phyloP scores from a whole-genome alignment of 306 rosid species.

The Aeschynomene evenia region DNA sequence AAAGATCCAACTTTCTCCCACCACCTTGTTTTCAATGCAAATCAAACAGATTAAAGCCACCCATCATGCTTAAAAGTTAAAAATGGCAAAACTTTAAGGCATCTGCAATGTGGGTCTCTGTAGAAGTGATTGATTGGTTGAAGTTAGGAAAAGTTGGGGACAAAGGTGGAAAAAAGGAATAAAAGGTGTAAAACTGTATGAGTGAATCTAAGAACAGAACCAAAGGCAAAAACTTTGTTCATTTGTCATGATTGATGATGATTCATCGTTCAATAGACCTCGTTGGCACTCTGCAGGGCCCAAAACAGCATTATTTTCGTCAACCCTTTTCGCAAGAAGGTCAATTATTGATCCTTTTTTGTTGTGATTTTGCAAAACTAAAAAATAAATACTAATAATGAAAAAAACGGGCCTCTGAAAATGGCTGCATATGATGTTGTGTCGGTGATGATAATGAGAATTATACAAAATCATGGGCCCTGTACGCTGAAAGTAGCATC shows the following conservation, averaged over 20 bases:
- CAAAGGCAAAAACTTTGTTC: conserved; percentile 25
- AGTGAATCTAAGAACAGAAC: conserved; percentile 19
- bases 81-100: conserved; percentile 10
- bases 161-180: background rate
- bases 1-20: conserved; percentile 35
- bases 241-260: conserved; percentile 7
- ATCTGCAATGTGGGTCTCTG: conserved; percentile 32
- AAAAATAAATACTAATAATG: background rate
- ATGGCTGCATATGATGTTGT: conserved; percentile 31
- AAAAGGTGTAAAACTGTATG: background rate
- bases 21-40: conserved; percentile 23
- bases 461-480: conserved; percentile 25
- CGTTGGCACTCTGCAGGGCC: conserved; percentile 5
- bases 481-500: background rate
- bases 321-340: conserved; percentile 32
- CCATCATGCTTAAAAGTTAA: conserved; percentile 1
- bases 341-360: background rate
- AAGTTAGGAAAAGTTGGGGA: conserved; percentile 11
- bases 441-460: conserved; percentile 38
- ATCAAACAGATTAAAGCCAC: conserved; percentile 30
- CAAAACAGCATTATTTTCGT: conserved; percentile 25
- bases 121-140: conserved; percentile 27
- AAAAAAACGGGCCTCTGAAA: background rate
- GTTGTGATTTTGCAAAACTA: background rate
- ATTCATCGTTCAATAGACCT: conserved; percentile 13